phyloP scores from a whole-genome alignment of 495 filamentous ascomycete genomes.

The Aspergillus homomorphus region DNA sequence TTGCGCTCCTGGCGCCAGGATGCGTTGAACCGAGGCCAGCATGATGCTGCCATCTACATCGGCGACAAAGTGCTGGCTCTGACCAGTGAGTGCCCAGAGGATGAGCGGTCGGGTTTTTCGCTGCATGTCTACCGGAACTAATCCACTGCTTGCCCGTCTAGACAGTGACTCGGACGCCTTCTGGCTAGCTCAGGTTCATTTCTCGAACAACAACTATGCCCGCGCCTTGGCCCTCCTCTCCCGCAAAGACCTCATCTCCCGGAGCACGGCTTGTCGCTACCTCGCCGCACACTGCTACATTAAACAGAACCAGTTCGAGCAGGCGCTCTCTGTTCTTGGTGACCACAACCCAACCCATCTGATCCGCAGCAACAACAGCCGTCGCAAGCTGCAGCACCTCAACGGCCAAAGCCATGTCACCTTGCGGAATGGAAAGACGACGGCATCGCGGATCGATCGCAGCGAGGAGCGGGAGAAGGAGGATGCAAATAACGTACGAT shows the following conservation, averaged over 20 bases:
- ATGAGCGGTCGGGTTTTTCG: not conserved
- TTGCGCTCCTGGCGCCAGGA: constrained; percentile 91
- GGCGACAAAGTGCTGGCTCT: constrained; percentile 94
- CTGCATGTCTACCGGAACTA: not conserved
- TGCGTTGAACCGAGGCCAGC: constrained; percentile 87
- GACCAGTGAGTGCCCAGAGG: constrained; percentile 60
- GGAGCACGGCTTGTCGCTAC: constrained; percentile 82
- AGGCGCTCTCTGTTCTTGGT: constrained; percentile 82
- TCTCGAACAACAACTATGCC: constrained; percentile 88
- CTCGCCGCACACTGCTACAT: constrained; percentile 91
- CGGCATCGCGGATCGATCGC: constrained; percentile 49
- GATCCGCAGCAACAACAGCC: constrained; percentile 62
- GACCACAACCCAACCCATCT: constrained; percentile 90
- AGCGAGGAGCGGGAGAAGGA: constrained; percentile 65
- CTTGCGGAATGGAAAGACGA: constrained; percentile 43
- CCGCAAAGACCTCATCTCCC: constrained; percentile 77
- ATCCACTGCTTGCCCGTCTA: constrained; percentile 32
- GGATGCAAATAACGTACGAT: constrained; percentile 68
- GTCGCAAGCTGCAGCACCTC: constrained; percentile 56
- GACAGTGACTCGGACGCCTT: constrained; percentile 89
- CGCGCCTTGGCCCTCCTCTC: constrained; percentile 80
- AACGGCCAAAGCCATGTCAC: constrained; percentile 50
- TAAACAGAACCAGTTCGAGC: constrained; percentile 82
- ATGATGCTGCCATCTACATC: constrained; percentile 93
- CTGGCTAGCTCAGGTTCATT: constrained; percentile 92